Percentiles rank a stretch among this genome's conserved stretches.
Evolutionary conservation across 129 eudicot species (phyloP).

Genomic region (Dittrichia graveolens): DNA sequence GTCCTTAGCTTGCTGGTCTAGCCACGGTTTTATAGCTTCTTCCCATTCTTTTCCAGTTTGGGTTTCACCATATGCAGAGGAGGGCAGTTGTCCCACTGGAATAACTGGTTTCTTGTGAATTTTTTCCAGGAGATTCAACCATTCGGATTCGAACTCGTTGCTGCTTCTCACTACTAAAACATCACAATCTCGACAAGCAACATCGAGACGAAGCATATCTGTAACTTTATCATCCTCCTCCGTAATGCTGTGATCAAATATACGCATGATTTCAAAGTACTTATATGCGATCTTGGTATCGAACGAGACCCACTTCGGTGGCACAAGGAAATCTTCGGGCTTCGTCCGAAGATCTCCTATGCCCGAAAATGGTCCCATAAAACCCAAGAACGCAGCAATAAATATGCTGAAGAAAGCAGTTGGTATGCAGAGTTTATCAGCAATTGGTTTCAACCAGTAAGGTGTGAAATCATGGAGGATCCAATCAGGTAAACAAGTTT

Average conservation of each 20-base stretch:
- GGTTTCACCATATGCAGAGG: not conserved
- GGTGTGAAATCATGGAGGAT: conserved; percentile 30
- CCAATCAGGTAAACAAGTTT: conserved; percentile 29
- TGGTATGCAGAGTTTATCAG: not conserved
- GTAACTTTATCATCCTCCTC: too few species aligned
- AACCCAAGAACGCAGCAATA: not conserved
- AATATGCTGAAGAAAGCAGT: conserved; percentile 8
- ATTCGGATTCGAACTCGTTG: conserved; percentile 1
- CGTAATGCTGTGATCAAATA: too few species aligned
- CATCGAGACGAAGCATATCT: too few species aligned
- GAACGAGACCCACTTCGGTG: too few species aligned
- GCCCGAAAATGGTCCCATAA: not conserved
- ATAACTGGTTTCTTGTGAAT: not conserved
- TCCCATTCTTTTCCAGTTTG: too few species aligned
- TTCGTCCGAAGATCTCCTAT: too few species aligned
- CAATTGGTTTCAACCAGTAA: conserved; percentile 28
- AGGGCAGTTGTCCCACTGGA: not conserved
- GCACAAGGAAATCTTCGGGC: too few species aligned
- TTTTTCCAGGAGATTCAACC: not conserved
- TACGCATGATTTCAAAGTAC: too few species aligned
- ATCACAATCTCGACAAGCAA: not conserved
- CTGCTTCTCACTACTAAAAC: not conserved
- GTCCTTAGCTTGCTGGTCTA: too few species aligned
- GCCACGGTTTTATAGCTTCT: too few species aligned
- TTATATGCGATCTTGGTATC: too few species aligned